These are phyloP conservation scores for Lasiodiplodia sp. DNA, from an alignment of 2,329 filamentous ascomycete species.

Conservation along the genomic window DNA sequence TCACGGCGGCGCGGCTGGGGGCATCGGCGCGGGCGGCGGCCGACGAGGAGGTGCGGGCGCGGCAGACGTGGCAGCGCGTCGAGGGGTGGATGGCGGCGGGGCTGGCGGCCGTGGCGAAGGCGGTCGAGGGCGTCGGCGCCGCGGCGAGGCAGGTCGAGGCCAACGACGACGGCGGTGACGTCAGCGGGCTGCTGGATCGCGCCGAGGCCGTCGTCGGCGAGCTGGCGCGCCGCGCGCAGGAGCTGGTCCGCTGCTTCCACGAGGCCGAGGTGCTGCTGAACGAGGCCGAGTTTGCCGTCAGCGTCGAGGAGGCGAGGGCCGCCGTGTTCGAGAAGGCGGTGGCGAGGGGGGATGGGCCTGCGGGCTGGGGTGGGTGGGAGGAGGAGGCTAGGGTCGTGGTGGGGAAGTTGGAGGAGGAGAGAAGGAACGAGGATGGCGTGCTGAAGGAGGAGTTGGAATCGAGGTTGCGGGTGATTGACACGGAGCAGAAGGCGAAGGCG, in stretches of 20 bases:
- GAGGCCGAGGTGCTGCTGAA: slow-evolving; percentile 20
- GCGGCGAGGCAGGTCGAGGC: slow-evolving; percentile 38
- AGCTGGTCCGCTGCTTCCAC: neutral
- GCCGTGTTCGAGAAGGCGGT: slow-evolving; percentile 3
- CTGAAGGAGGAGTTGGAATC: slow-evolving; percentile 9
- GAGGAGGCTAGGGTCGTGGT: neutral
- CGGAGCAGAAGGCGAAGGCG: slow-evolving; percentile 6
- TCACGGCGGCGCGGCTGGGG: slow-evolving; percentile 48
- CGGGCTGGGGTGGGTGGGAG: neutral
- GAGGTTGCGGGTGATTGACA: neutral
- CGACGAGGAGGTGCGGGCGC: slow-evolving; percentile 42
- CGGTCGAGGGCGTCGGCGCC: slow-evolving; percentile 54
- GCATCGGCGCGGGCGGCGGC: slow-evolving; percentile 44
- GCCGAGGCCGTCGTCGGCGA: neutral
- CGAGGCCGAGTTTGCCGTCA: slow-evolving; percentile 16
- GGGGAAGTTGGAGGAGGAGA: slow-evolving; percentile 9
- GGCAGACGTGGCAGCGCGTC: slow-evolving; percentile 47
- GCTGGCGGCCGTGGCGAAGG: slow-evolving; percentile 37
- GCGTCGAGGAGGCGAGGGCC: slow-evolving; percentile 3
- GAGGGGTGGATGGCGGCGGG: slow-evolving; percentile 38
- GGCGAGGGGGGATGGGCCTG: neutral
- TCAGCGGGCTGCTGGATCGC: neutral
- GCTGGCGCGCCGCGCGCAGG: neutral
- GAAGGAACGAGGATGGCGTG: slow-evolving; percentile 7
- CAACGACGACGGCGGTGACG: neutral